Conservation (phyloP, 2,329 filamentous ascomycete genomes). For the Cladobotryum protrusum region DNA sequence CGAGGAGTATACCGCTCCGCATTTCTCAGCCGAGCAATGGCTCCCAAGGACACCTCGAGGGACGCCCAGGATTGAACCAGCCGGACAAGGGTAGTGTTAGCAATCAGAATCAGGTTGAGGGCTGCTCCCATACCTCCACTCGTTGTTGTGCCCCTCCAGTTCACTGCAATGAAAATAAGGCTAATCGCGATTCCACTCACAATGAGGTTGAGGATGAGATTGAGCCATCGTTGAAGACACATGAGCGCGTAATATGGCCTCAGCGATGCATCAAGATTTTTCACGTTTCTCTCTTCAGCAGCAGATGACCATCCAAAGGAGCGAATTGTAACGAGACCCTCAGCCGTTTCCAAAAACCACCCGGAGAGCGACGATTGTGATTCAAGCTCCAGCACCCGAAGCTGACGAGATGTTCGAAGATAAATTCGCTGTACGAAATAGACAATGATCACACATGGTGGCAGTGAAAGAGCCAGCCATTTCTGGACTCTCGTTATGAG, state of each 20-base stretch:
- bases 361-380: conserved; percentile 42
- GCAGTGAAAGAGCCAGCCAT: conserved; percentile 38
- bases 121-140: conserved; percentile 18
- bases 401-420: conserved; percentile 49
- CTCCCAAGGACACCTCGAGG: conserved; percentile 19
- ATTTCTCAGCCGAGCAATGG: conserved; percentile 16
- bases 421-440: conserved; percentile 23
- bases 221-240: conserved; percentile 43
- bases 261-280: conserved; percentile 31
- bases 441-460: conserved; percentile 22
- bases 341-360: conserved; percentile 32
- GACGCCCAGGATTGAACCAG: conserved; percentile 18
- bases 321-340: conserved; percentile 23
- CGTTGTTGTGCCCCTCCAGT: conserved; percentile 8
- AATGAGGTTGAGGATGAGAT: conserved; percentile 39
- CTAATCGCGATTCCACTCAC: conserved; percentile 27
- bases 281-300: conserved; percentile 29
- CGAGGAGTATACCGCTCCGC: conserved; percentile 14
- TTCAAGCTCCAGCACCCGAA: conserved; percentile 50
- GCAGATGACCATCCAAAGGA: conserved; percentile 21
- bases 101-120: conserved; percentile 20
- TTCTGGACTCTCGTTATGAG: conserved; percentile 41
- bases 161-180: conserved; percentile 33
- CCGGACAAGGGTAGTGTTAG: conserved; percentile 17
- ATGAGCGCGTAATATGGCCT: conserved; percentile 32